Evolutionary conservation across 345 rosid genomes (phyloP), one percentile per base, ranked within the genome.

Genomic region (Eucalyptus urophylla): DNA sequence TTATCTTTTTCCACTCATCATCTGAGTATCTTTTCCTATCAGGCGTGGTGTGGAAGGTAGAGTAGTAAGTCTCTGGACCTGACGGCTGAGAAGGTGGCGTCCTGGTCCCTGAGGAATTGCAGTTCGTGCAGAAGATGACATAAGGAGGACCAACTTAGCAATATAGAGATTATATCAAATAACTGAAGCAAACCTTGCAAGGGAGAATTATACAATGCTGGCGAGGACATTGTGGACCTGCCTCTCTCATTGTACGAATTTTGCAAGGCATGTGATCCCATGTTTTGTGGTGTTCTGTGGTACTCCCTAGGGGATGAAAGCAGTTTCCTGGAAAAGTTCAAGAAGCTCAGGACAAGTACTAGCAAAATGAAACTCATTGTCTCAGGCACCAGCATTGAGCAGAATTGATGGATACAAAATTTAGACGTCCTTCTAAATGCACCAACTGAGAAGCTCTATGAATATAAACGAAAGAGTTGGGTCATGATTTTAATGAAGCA

Each of bases 21-120:
- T 93, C 91, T 4, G 97, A 94, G 88, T 95, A 90, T 45, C 94
- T 92, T 90, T 90, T 94, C 92, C 96, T 94, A 60, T 97, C 95
- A 2, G 99, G 97, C 29, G 97, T 95, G 80, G 88, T 31, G 90
- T 97, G 96, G 94, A 94, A 94, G 80, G 95, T 89, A 67, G 98
- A 97, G 87, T 94, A 96, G 88, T 88, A 95, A 29, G 88, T 90
- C 76, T 93, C 95, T 29, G 92, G 88, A 86, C 93, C 96, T 25
- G 93, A 93, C 16, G 88, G 89, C 88, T 90, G 92, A 37, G 87
- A 89, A 40, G 92, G 89, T 43, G 92, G 88, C 12, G 89, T 88
- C 87, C 88, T 89, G 49, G 67, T 65, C 89, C 95, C 99, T 97
- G 96, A 40, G 89, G 76, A 56, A 88, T 51, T 33, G 45, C 45